Evolutionary conservation across 768 basidiomycete species (phyloP).

Genomic region (Lentinula aciculospora): DNA sequence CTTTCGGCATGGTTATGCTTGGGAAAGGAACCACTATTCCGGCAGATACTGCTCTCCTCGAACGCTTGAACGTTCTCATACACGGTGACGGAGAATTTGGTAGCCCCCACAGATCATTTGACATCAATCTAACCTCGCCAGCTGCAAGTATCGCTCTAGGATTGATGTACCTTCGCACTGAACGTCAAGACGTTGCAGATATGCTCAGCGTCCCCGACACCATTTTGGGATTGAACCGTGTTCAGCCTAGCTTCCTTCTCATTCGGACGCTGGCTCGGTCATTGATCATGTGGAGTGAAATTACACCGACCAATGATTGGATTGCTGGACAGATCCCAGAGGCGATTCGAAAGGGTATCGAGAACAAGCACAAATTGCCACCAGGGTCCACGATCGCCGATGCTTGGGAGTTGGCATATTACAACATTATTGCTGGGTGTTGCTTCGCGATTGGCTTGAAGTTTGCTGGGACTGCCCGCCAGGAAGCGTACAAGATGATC

Average conservation of each 20-base stretch:
- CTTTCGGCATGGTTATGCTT: constrained; percentile 96
- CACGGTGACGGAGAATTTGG: constrained; percentile 59
- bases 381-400: constrained; percentile 51
- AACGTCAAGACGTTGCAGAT: constrained; percentile 80
- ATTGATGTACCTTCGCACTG: constrained; percentile 88
- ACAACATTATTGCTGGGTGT: constrained; percentile 84
- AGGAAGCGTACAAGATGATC: constrained; percentile 81
- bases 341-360: constrained; percentile 56
- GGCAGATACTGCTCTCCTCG: constrained; percentile 67
- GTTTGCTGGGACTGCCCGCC: constrained; percentile 89
- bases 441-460: constrained; percentile 92
- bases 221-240: constrained; percentile 68
- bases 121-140: constrained; percentile 87
- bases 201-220: constrained; percentile 82
- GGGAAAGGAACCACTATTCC: constrained; percentile 77
- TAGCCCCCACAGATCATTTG: constrained; percentile 47
- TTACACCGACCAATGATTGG: constrained; percentile 74
- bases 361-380: constrained; percentile 32
- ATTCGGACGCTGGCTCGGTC: constrained; percentile 71
- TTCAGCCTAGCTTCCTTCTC: constrained; percentile 85
- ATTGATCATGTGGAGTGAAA: constrained; percentile 83
- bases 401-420: constrained; percentile 82
- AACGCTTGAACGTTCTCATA: constrained; percentile 66
- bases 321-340: constrained; percentile 61
- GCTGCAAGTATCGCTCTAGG: constrained; percentile 88